Evolutionary conservation across 2,329 filamentous ascomycete species (phyloP).

Genomic region (Ophiostoma australiae): DNA sequence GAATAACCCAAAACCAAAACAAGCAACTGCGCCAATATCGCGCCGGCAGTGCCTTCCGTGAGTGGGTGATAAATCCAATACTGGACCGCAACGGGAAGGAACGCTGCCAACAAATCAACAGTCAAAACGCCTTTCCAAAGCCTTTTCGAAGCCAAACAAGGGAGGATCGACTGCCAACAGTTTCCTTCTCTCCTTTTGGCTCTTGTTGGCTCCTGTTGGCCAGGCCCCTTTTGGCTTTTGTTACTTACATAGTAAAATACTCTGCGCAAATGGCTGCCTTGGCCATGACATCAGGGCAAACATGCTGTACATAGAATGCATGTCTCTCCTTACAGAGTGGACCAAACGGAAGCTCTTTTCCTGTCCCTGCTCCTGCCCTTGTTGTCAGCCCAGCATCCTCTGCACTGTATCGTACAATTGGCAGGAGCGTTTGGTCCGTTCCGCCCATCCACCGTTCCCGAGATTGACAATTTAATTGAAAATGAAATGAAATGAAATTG

Average conservation of each 20-base stretch:
- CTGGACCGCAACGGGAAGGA: constrained; percentile 9
- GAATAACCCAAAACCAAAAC: not conserved
- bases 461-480: not conserved
- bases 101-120: not conserved
- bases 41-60: constrained; percentile 12
- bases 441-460: constrained; percentile 8
- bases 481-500: not conserved
- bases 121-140: no score
- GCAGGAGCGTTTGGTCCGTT: constrained; percentile 7
- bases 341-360: not conserved
- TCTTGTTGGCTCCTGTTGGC: no score
- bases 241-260: no score
- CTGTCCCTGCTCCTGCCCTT: not conserved
- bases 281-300: constrained; percentile 2
- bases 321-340: constrained; percentile 7
- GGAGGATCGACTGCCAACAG: constrained; percentile 1
- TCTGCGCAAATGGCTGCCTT: not conserved
- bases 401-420: not conserved
- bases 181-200: not conserved
- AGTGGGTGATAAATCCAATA: not conserved
- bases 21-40: constrained; percentile 9
- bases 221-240: no score
- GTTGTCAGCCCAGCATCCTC: no score
- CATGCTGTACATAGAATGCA: not conserved
- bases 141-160: not conserved